Evolutionary conservation across 2,329 filamentous ascomycete genomes (phyloP), one percentile per base, ranked within the genome.

Genomic region (Trichoderma polysporum): DNA sequence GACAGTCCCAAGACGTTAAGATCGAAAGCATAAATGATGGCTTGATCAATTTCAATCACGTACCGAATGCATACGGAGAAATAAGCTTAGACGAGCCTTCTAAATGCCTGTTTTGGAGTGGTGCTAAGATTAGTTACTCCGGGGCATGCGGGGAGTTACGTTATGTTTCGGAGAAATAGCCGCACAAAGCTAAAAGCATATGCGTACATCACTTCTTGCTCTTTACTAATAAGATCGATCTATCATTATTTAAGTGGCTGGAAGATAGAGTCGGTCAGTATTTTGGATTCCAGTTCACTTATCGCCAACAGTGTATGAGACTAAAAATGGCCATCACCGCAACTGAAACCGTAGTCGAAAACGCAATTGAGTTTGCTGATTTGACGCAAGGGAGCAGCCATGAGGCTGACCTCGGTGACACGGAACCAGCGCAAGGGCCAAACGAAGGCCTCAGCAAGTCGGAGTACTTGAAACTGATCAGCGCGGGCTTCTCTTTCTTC

Each of bases 401-500:
- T 54, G 60, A 56, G 5, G 37, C 10, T 29, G 60, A 15, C 22
- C 19, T 27, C 17, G 17, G 12, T n/a, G 58, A 61, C 45, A 29
- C 15, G 9, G 45, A 27, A n/a, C 56, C 66, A n/a, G 25, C 41
- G 29, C 33, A 9, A 31, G 53, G 35, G 47, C 54, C 53, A 9
- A 9, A 29, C n/a, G 35, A 22, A 15, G 7, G 22, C 29, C 60
- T 76, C 60, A 71, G 72, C 68, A 54, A 64, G 58, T 39, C 68
- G 49, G 71, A 74, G 17, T 69, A 78, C 22, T 68, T 85, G 39
- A 88, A 86, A 72, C 75, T 90, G 2, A 63, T 84, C 41, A 85
- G 84, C 50, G 82, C 85, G 2, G 84, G 83, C 0, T 84, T 89
- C 69, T 87, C 86, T 0, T 90, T 90, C 77, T 89, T 90, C 72